A percentile compares a stretch with the other conserved stretches of the same genome.
These are phyloP conservation scores for Floccularia luteovirens DNA, from an alignment of 768 basidiomycete species.

Conservation along the genomic window DNA sequence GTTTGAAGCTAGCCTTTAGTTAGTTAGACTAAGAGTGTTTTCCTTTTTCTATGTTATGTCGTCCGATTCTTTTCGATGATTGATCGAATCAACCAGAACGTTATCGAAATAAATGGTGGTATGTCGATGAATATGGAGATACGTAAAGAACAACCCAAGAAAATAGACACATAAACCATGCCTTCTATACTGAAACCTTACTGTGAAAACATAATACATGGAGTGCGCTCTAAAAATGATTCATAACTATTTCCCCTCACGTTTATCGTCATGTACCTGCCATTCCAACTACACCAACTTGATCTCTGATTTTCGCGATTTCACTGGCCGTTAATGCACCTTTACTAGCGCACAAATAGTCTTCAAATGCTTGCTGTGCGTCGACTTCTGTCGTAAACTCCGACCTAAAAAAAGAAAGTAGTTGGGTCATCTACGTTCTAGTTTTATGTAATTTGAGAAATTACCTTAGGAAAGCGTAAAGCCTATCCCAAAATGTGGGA, in stretches of 20 bases:
- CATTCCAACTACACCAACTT: slow-evolving; percentile 84
- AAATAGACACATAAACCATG: no score
- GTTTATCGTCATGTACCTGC: slow-evolving; percentile 48
- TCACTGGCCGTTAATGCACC: slow-evolving; percentile 74
- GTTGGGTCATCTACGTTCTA: no score
- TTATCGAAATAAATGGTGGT: no score
- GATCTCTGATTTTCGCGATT: slow-evolving; percentile 88
- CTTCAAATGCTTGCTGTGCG: slow-evolving; percentile 71
- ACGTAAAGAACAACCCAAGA: no score
- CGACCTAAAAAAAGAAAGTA: slow-evolving; percentile 27
- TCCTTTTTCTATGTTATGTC: no score
- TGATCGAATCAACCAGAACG: no score
- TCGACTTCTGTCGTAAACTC: slow-evolving; percentile 63
- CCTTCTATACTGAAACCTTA: no score
- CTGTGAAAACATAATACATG: not conserved
- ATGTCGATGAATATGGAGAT: no score
- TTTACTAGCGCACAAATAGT: slow-evolving; percentile 79
- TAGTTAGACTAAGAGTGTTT: no score
- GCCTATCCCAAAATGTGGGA: slow-evolving; percentile 73
- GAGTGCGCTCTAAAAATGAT: not conserved
- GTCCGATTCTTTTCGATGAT: no score
- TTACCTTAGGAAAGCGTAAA: slow-evolving; percentile 60
- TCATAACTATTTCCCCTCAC: not conserved
- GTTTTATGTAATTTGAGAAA: slow-evolving; percentile 15
- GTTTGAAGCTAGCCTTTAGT: no score